Evolutionary conservation across 1,139 yeast genomes (phyloP).

Genomic region (Geotrichum bryndzae): DNA sequence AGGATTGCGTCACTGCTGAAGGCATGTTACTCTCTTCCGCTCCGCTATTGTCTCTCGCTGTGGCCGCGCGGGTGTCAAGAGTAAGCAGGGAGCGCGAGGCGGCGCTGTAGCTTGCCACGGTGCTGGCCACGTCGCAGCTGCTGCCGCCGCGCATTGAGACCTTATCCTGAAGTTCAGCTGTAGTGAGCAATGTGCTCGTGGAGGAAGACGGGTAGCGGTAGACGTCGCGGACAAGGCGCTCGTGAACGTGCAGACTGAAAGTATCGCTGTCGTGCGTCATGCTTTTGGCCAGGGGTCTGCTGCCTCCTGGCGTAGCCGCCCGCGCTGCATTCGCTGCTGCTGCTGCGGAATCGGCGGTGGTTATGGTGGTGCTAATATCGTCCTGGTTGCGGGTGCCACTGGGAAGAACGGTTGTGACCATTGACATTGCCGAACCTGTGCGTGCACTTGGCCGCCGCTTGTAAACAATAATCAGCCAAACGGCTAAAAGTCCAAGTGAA

Average conservation of each 20-base stretch:
- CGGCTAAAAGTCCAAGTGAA: not conserved
- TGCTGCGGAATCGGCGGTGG: not conserved
- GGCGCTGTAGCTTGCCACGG: not conserved
- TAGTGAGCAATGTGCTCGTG: not conserved
- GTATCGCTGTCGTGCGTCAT: slow-evolving; percentile 3
- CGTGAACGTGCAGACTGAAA: not conserved
- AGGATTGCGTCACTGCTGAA: not conserved
- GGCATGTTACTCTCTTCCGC: not conserved
- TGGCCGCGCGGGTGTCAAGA: not conserved
- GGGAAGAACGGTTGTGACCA: not conserved
- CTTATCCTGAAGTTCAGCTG: not conserved
- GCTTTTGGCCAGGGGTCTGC: not conserved
- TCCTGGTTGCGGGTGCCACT: not conserved
- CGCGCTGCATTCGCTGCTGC: not conserved
- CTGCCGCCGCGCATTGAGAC: not conserved
- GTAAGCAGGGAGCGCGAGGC: not conserved
- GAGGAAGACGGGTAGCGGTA: slow-evolving; percentile 2
- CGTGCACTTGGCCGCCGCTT: not conserved
- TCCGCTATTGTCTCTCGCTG: not conserved
- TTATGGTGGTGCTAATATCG: no score
- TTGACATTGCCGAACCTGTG: not conserved
- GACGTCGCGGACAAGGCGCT: not conserved
- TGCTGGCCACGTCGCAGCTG: not conserved
- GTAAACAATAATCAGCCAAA: not conserved
- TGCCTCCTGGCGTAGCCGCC: not conserved